Evolutionary conservation across 2,329 filamentous ascomycete genomes (phyloP), one percentile per base, ranked within the genome.

Genomic region (Allantophomopsis lycopodina): DNA sequence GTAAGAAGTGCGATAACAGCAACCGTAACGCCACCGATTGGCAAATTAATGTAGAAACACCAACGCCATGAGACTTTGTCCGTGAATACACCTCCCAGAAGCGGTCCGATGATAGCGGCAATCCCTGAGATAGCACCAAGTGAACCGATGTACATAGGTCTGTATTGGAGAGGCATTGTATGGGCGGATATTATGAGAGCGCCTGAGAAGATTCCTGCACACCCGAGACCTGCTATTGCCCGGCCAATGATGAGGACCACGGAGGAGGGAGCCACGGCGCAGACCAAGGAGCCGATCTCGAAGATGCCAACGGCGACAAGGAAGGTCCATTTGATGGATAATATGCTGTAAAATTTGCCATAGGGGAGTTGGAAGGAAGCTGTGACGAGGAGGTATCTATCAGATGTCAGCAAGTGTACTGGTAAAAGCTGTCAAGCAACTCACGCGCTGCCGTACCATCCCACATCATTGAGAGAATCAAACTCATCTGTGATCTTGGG

Each of bases 391-490:
- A 35, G 13, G 5, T 32, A 21, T 45, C 7, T 60, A 8, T 28
- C 8, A 59, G 17, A 13, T 8, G 32, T 34, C 17, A 34, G 11
- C 32, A n/a, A 34, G 17, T 6, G 18, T 20, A 20, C n/a, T 23
- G n/a, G 35, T 23, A 7, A 18, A 10, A 23, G 15, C 16, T 37
- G 4, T 28, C 7, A 10, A 10, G 4, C 4, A 28, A 28, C 23
- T 28, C 23, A 61, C 8, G 59, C 51, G 41, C 54, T 56, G 2
- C 58, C 62, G 41, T 66, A 66, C 64, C 64, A 68, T 31, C 62
- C 63, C 6, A 68, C 56, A 44, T 67, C 63, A 13, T 55, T 51
- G 3, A 65, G 52, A 15, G 60, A 56, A 35, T 62, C 52, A 47
- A 62, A 58, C 6, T 58, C 49, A 42, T 59, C 51, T 1, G 57